Conservation (phyloP, 2,329 filamentous ascomycete species). For the Calonectria naviculata region DNA sequence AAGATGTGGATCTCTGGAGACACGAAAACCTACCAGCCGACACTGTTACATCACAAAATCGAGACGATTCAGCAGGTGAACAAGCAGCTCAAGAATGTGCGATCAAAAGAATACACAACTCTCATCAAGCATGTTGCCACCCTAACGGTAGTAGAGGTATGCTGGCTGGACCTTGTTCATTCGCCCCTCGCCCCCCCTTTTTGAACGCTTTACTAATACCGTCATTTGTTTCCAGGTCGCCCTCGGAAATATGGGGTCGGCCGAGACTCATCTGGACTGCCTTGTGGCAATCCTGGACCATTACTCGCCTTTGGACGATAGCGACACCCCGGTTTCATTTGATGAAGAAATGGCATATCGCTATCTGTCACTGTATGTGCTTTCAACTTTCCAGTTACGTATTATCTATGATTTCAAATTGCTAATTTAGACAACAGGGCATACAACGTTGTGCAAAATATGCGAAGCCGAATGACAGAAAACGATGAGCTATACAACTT, state of each 20-base stretch:
- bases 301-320: constrained; percentile 5
- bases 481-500: not conserved
- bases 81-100: constrained; percentile 19
- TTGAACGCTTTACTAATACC: not conserved
- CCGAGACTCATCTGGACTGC: constrained; percentile 29
- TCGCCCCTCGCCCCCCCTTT: too few relatives aligned
- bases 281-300: constrained; percentile 25
- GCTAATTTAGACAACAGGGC: not conserved
- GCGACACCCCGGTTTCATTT: not conserved
- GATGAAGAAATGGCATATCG: constrained; percentile 32
- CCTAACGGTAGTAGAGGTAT: constrained; percentile 30
- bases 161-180: not conserved
- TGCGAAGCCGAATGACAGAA: not conserved
- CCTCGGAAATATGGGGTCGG: constrained; percentile 26
- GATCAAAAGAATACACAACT: constrained; percentile 2
- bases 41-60: constrained; percentile 31
- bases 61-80: constrained; percentile 26
- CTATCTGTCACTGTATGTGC: constrained; percentile 23
- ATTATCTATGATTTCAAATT: too few relatives aligned
- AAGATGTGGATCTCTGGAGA: constrained; percentile 34
- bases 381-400: not conserved
- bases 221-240: constrained; percentile 9
- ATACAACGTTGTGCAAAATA: not conserved
- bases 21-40: constrained; percentile 25
- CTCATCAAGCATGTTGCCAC: constrained; percentile 33